Conservation (phyloP, 768 basidiomycete species). For the Suillus tomentosus region DNA sequence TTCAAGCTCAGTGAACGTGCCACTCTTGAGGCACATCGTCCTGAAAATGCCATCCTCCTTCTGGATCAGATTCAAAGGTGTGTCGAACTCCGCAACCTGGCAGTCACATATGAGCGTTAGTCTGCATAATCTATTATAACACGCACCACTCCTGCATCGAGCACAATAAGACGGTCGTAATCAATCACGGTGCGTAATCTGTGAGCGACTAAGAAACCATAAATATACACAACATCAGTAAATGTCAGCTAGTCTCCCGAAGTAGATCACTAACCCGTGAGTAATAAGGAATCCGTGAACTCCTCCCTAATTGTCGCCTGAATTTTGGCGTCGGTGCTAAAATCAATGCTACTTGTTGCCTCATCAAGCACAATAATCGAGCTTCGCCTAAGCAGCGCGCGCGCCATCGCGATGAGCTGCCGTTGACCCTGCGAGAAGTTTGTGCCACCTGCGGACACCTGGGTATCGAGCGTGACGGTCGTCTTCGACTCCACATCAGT, state of each 20-base stretch:
- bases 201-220: slow-evolving; percentile 52
- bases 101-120: background rate
- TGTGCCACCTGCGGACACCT: slow-evolving; percentile 81
- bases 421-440: slow-evolving; percentile 95
- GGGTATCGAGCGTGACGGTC: slow-evolving; percentile 67
- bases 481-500: slow-evolving; percentile 62
- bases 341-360: slow-evolving; percentile 85
- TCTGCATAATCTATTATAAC: slow-evolving; percentile 22
- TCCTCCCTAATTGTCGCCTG: slow-evolving; percentile 87
- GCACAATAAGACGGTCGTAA: slow-evolving; percentile 75
- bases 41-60: slow-evolving; percentile 67
- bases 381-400: slow-evolving; percentile 72
- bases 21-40: slow-evolving; percentile 72
- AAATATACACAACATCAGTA: slow-evolving; percentile 10
- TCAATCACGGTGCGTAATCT: slow-evolving; percentile 78
- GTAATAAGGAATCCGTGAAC: slow-evolving; percentile 70
- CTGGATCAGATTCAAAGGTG: slow-evolving; percentile 65
- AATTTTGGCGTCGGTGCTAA: slow-evolving; percentile 88
- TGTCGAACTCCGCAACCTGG: slow-evolving; percentile 66
- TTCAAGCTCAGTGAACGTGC: slow-evolving; percentile 63
- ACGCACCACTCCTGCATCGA: slow-evolving; percentile 51
- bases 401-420: slow-evolving; percentile 85
- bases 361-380: slow-evolving; percentile 80
- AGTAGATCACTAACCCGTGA: slow-evolving; percentile 56
- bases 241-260: background rate